A percentile compares a stretch with the other conserved stretches of the same genome.
Conservation (phyloP, 169 alveolate genomes). For the Plasmodium yoelii region DNA sequence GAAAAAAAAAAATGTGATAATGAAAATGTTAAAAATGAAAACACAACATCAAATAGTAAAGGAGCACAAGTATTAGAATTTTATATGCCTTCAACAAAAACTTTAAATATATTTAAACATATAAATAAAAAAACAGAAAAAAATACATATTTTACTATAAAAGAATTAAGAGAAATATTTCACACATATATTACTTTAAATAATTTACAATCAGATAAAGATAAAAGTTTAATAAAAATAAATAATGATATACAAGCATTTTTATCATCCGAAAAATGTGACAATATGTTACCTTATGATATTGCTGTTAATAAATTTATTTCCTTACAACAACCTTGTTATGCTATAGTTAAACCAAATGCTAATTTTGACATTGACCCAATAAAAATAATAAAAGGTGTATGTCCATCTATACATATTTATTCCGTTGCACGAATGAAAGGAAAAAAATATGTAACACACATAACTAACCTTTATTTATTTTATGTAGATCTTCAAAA, state of each 20-base stretch:
- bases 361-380: conserved; percentile 64
- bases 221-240: conserved; percentile 5
- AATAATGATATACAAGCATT: conserved; percentile 17
- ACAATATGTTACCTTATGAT: conserved; percentile 15
- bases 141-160: conserved; percentile 40
- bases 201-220: conserved; percentile 19
- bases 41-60: conserved; percentile 47
- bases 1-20: conserved; percentile 42
- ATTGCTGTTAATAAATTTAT: conserved; percentile 23
- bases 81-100: conserved; percentile 72
- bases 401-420: conserved; percentile 68
- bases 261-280: background rate
- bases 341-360: conserved; percentile 42
- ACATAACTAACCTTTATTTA: conserved; percentile 49
- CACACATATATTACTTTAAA: conserved; percentile 28
- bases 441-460: conserved; percentile 69
- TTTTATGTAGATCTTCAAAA: conserved; percentile 56
- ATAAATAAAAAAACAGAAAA: conserved; percentile 59
- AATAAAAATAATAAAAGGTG: conserved; percentile 41
- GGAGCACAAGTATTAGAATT: conserved; percentile 70
- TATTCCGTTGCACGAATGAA: conserved; percentile 70
- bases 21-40: conserved; percentile 34
- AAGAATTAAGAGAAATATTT: conserved; percentile 61
- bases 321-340: conserved; percentile 61
- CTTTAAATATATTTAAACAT: conserved; percentile 50